phyloP scores from a whole-genome alignment of 345 rosid species.

The Eucalyptus virginea region DNA sequence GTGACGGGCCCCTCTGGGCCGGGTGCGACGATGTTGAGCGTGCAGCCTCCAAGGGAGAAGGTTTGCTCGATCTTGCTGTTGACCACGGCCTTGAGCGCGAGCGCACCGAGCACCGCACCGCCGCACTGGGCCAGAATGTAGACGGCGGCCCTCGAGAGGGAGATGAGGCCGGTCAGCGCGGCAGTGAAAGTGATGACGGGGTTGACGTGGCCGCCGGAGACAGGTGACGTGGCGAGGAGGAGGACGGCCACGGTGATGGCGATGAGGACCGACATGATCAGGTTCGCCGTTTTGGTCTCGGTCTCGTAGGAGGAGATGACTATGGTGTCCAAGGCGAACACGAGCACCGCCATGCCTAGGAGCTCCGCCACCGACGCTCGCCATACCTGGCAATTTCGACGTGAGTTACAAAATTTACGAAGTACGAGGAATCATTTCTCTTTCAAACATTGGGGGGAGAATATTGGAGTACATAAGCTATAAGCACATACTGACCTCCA shows the following conservation, averaged over 20 bases:
- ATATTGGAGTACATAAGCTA: neutral
- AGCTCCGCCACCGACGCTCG: constrained; percentile 22
- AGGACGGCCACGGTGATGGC: constrained; percentile 7
- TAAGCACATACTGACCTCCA: neutral
- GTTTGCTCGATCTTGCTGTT: constrained; percentile 1
- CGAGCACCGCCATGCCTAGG: constrained; percentile 7
- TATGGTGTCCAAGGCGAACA: constrained; percentile 13
- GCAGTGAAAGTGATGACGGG: constrained; percentile 28
- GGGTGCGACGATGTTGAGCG: constrained; percentile 1
- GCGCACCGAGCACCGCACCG: constrained; percentile 17
- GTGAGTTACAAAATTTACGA: neutral
- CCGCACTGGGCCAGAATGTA: constrained; percentile 35
- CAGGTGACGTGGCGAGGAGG: constrained; percentile 25
- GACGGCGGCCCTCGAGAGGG: constrained; percentile 15
- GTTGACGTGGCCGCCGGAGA: constrained; percentile 40
- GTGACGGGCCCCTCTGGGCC: neutral
- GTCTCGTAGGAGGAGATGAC: constrained; percentile 15
- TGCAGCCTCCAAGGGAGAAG: constrained; percentile 41
- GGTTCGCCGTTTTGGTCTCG: constrained; percentile 2
- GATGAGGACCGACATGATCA: constrained; percentile 3
- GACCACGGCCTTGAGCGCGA: constrained; percentile 12
- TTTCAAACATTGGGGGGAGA: neutral
- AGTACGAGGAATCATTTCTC: neutral
- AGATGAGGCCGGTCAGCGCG: constrained; percentile 16
- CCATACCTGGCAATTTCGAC: constrained; percentile 6